These are phyloP conservation scores for Aeminium ludgeri DNA, from an alignment of 495 filamentous ascomycete genomes.

Conservation along the genomic window DNA sequence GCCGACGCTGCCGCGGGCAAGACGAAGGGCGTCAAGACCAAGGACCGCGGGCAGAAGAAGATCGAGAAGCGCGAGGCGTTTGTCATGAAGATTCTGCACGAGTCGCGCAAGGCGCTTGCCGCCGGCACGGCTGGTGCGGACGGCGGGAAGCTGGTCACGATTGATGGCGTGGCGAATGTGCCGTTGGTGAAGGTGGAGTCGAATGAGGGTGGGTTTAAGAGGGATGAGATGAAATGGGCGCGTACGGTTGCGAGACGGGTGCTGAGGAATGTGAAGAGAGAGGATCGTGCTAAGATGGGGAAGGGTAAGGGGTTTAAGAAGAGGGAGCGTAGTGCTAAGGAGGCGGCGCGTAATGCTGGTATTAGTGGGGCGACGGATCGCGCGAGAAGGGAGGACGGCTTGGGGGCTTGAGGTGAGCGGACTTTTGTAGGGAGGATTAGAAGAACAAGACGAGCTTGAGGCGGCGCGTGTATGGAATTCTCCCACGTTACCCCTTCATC, in stretches of 20 bases:
- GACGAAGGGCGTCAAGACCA: background rate
- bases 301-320: slow-evolving; percentile 30
- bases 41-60: background rate
- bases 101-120: background rate
- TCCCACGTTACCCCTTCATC: no score
- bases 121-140: background rate
- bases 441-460: no score
- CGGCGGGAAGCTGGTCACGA: background rate
- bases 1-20: background rate
- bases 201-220: background rate
- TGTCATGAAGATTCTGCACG: background rate
- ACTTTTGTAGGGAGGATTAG: no score
- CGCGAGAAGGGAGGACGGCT: no score
- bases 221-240: slow-evolving; percentile 9
- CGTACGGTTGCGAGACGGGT: slow-evolving; percentile 13
- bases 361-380: slow-evolving; percentile 1
- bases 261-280: slow-evolving; percentile 15
- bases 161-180: slow-evolving; percentile 1
- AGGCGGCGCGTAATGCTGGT: background rate
- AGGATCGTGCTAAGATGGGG: slow-evolving; percentile 20
- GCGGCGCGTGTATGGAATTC: no score
- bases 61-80: slow-evolving; percentile 2
- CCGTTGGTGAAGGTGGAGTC: slow-evolving; percentile 1
- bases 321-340: slow-evolving; percentile 1
- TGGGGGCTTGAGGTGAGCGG: no score